phyloP scores from a whole-genome alignment of 768 basidiomycete genomes.

The Ramaria rubella region DNA sequence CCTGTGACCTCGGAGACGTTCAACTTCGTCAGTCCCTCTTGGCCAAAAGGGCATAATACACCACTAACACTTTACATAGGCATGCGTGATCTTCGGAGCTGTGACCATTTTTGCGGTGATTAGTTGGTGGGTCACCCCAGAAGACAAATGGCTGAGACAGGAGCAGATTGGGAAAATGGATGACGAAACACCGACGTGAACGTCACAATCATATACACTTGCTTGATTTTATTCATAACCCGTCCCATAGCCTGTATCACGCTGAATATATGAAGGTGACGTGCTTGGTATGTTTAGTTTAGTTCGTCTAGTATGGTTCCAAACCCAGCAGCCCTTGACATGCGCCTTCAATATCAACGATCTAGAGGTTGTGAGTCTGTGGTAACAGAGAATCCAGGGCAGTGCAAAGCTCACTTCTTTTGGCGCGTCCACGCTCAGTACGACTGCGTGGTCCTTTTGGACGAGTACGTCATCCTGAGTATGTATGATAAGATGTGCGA shows the following conservation, averaged over 20 bases:
- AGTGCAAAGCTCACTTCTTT: slow-evolving; percentile 58
- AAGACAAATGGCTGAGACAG: slow-evolving; percentile 71
- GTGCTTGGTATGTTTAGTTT: not conserved
- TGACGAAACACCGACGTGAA: slow-evolving; percentile 14
- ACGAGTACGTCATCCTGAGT: slow-evolving; percentile 66
- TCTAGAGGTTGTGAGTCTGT: slow-evolving; percentile 15
- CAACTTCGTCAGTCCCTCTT: slow-evolving; percentile 78
- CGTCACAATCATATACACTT: not conserved
- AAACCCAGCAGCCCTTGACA: slow-evolving; percentile 25
- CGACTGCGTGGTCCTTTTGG: slow-evolving; percentile 49
- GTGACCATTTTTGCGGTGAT: slow-evolving; percentile 73
- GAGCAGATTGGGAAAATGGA: slow-evolving; percentile 53
- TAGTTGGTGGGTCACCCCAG: slow-evolving; percentile 74
- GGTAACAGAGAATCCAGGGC: not conserved
- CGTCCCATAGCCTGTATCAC: not conserved
- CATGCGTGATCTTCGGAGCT: slow-evolving; percentile 69
- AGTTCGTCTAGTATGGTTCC: slow-evolving; percentile 3
- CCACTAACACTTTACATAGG: slow-evolving; percentile 32
- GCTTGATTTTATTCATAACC: not conserved
- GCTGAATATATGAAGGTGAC: not conserved
- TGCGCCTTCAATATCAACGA: slow-evolving; percentile 30
- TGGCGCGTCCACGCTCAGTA: slow-evolving; percentile 68
- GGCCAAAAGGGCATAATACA: not conserved
- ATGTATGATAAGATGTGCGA: slow-evolving; percentile 17
- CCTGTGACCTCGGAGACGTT: slow-evolving; percentile 70